Percentiles rank a stretch among this genome's conserved stretches.
These are phyloP conservation scores for Forsythia viridissima DNA, from an alignment of 257 asterid species.

Conservation along the genomic window DNA sequence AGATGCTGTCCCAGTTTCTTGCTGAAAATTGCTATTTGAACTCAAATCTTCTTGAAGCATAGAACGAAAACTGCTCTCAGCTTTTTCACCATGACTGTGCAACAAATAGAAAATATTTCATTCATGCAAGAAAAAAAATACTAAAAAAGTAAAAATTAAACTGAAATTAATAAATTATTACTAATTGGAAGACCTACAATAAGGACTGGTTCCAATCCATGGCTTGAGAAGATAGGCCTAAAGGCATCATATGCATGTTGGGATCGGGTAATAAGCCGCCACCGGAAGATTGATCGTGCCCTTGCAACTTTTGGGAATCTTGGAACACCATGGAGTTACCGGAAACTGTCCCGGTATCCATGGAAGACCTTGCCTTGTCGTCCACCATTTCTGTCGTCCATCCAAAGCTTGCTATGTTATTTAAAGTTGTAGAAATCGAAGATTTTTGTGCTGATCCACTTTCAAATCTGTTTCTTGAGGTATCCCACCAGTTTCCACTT, in stretches of 20 bases:
- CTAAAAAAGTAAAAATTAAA: not conserved
- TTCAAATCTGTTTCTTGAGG: conserved; percentile 34
- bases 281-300: conserved; percentile 16
- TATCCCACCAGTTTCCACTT: conserved; percentile 53
- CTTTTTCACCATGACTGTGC: conserved; percentile 35
- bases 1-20: conserved; percentile 35
- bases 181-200: conserved; percentile 24
- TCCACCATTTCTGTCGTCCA: conserved; percentile 49
- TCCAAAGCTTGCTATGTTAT: conserved; percentile 32
- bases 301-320: conserved; percentile 25
- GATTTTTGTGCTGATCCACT: conserved; percentile 12
- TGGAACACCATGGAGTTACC: conserved; percentile 33
- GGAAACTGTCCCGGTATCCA: conserved; percentile 29
- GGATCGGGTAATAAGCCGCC: conserved; percentile 30
- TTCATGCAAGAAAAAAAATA: not conserved
- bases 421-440: conserved; percentile 24
- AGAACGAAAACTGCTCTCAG: conserved; percentile 38
- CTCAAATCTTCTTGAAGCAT: conserved; percentile 51
- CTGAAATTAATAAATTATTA: not conserved
- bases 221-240: conserved; percentile 50
- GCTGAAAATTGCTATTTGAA: conserved; percentile 43
- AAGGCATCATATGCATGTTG: conserved; percentile 43
- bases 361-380: conserved; percentile 36
- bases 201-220: conserved; percentile 49
- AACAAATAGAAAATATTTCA: not conserved